phyloP scores from a whole-genome alignment of 2,329 filamentous ascomycete genomes.

The Phialemonium atrogriseum region DNA sequence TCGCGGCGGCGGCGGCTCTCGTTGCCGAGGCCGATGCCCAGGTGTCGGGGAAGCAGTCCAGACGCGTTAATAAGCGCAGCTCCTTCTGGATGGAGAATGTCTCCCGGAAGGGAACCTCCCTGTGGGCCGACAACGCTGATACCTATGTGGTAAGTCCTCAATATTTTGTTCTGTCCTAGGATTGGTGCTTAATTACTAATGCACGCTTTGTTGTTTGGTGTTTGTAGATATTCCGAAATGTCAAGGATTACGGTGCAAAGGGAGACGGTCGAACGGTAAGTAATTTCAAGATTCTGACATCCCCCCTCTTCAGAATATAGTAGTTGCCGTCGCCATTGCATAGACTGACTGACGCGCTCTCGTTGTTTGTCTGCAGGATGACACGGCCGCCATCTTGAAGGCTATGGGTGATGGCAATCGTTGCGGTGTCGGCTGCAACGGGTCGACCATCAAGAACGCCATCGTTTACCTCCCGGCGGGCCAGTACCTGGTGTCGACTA shows the following conservation, averaged over 20 bases:
- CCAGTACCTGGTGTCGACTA: conserved; percentile 7
- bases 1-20: not conserved
- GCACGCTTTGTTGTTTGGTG: too few species aligned
- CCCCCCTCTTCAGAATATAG: too few species aligned
- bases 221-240: conserved; percentile 2
- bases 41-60: too few species aligned
- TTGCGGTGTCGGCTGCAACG: conserved; percentile 8
- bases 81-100: conserved; percentile 3
- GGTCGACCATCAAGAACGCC: conserved; percentile 9
- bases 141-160: too few species aligned
- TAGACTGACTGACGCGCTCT: not conserved
- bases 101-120: not conserved
- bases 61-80: not conserved
- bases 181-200: too few species aligned
- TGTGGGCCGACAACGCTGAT: not conserved
- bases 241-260: not conserved
- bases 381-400: conserved; percentile 2
- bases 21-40: not conserved
- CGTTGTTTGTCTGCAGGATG: not conserved
- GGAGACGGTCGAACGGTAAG: not conserved
- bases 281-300: not conserved
- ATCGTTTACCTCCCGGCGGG: conserved; percentile 13
- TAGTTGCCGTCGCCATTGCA: too few species aligned
- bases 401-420: conserved; percentile 9
- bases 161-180: too few species aligned